Evolutionary conservation across 202 grass and related monocot genomes (phyloP), one percentile per base, ranked within the genome.

Genomic region (Panicum virgatum): DNA sequence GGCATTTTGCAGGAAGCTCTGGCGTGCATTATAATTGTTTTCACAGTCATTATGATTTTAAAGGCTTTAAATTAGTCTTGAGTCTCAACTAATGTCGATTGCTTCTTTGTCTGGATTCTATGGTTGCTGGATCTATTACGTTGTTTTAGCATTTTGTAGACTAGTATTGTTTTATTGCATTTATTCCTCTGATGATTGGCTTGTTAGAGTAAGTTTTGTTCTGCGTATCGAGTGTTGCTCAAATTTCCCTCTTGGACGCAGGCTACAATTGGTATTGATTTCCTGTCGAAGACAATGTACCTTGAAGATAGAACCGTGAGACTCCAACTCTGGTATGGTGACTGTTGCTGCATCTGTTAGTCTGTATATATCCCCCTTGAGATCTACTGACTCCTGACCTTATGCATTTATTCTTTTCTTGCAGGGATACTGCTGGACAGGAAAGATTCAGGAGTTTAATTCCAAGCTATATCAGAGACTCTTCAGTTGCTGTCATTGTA

Each of bases 211-310:
- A 80, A 52, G 66, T 9, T 66, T 66, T 63, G 15, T 3, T 58
- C 69, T 44, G 32, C 44, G 56, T 12, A 27, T 48, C 43, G 66
- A 32, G 30, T 6, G 36, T 46, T 78, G 32, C 69, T 80, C 36
- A 82, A 63, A 3, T 42, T 72, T 80, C 77, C 32, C 45, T 45
- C 39, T 76, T 39, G 42, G 63, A 48, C 82, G 84, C 80, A 96
- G 93, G 93, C 93, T 86, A 96, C 93, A 46, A 96, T 96, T 18
- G 93, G 93, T 86, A 96, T 96, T 89, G 93, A 96, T 75, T 96
- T 96, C 53, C 90, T 96, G 77, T 96, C 93, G 0, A 96, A 96
- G 86, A 96, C 93, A 69, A 96, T 96, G 93, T 96, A 96, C 76
- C 84, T 96, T 88, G 93, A 96, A 83, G 93, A 96, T 64, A 92